Evolutionary conservation across 345 rosid genomes (phyloP), one percentile per base, ranked within the genome.

Genomic region (Gossypium bickii): DNA sequence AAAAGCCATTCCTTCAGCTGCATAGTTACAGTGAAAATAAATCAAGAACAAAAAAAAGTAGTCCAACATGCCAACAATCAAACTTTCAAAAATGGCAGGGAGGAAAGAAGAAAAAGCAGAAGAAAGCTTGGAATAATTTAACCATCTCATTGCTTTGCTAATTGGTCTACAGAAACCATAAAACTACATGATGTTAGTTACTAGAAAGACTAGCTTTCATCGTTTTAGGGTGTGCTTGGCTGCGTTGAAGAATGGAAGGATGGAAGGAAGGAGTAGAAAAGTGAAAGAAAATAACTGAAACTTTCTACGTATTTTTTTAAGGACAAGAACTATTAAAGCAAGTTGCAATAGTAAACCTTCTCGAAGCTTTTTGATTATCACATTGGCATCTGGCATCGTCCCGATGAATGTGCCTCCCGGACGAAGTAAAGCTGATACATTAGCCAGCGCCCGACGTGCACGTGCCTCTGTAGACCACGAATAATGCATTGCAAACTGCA

Each of bases 331-430:
- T 17, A 51, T 16, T 41, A 52, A 52, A 71, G 61, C 53, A 60
- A 41, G 7, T 74, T 9, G 47, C 4, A 53, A 53, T 0, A 20
- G n/a, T 70, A 59, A 78, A 95, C 99, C 98, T 91, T 86, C 86
- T 88, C 97, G 82, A 48, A 95, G 92, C 69, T 95, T 95, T 81
- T 90, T 90, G 0, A 95, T 60, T 55, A 95, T 90, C 64, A 95
- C 99, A 83, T 93, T 93, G 53, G 97, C 98, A 86, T 93, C 99
- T 72, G 98, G 98, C 99, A 93, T 95, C 48, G 99, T 91, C 78
- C 99, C 97, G 11, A 93, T 89, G 82, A 93, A 91, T 43, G 82
- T 87, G 68, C 99, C 98, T 74, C 99, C 97, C 0, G 99, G 98
- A 67, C 97, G 96, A 80, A 95, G 99, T 76, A 95, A 79, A 75